phyloP scores from a whole-genome alignment of 495 filamentous ascomycete species.

The Penicillium simplicissimum region DNA sequence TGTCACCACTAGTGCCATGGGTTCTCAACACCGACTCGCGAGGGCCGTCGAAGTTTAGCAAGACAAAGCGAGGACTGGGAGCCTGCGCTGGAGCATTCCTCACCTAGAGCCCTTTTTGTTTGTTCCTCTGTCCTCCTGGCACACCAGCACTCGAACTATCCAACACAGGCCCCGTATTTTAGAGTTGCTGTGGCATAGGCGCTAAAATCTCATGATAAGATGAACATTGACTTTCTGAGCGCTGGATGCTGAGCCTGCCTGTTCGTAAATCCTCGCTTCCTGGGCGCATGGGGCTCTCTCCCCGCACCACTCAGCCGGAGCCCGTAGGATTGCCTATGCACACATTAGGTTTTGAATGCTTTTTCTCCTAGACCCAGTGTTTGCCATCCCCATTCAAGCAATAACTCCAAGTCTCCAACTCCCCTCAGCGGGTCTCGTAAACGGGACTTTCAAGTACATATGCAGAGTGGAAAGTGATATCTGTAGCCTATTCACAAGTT shows the following conservation, averaged over 20 bases:
- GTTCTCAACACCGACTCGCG: too few relatives aligned
- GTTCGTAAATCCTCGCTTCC: background rate
- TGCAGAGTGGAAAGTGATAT: slow-evolving; percentile 1
- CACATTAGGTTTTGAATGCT: background rate
- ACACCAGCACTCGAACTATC: background rate
- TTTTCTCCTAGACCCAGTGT: background rate
- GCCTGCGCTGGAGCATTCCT: background rate
- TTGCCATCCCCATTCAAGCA: background rate
- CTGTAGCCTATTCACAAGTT: background rate
- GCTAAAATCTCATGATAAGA: slow-evolving; percentile 28
- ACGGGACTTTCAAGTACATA: background rate
- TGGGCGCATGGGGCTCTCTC: background rate
- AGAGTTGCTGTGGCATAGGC: slow-evolving; percentile 35
- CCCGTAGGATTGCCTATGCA: too few relatives aligned
- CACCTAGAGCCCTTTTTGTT: background rate
- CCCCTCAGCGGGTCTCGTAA: background rate
- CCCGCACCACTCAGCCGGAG: background rate
- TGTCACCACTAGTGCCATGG: background rate
- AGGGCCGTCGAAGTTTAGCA: background rate
- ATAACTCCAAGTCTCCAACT: background rate
- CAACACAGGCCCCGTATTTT: slow-evolving; percentile 25
- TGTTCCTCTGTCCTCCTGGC: background rate
- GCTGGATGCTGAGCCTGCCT: background rate
- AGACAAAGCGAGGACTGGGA: background rate
- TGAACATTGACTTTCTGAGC: slow-evolving; percentile 7